A percentile compares a stretch with the other conserved stretches of the same genome.
Evolutionary conservation across 2,329 filamentous ascomycete species (phyloP).

Genomic region (Aspergillus awamori): DNA sequence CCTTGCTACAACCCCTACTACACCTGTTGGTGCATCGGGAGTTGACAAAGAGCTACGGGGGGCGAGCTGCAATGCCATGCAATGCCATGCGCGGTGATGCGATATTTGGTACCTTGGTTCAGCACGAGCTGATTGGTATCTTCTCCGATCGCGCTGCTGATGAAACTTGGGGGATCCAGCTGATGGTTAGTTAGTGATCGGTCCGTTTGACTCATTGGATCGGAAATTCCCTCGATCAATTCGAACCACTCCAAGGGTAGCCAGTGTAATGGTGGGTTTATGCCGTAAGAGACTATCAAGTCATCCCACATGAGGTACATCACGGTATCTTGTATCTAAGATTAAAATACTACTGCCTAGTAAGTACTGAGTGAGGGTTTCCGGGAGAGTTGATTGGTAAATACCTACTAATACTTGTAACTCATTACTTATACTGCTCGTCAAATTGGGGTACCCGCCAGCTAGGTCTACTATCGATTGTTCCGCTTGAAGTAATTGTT

Average conservation of each 20-base stretch:
- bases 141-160: background rate
- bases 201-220: background rate
- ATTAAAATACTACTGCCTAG: background rate
- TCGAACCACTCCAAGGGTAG: background rate
- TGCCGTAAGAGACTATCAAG: background rate
- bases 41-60: background rate
- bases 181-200: no score
- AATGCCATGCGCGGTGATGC: constrained; percentile 10
- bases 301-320: background rate
- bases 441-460: background rate
- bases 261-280: background rate
- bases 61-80: constrained; percentile 6
- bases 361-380: background rate
- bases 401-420: background rate
- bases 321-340: background rate
- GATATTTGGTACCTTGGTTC: background rate
- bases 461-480: background rate
- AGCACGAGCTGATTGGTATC: background rate
- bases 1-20: background rate
- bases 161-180: background rate
- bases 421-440: background rate
- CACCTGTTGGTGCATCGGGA: background rate
- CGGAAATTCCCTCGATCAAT: background rate
- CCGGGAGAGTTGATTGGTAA: background rate
- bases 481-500: background rate